A percentile compares a stretch with the other conserved stretches of the same genome.
Evolutionary conservation across 2,329 filamentous ascomycete species (phyloP).

Genomic region (Camillea tinctor): DNA sequence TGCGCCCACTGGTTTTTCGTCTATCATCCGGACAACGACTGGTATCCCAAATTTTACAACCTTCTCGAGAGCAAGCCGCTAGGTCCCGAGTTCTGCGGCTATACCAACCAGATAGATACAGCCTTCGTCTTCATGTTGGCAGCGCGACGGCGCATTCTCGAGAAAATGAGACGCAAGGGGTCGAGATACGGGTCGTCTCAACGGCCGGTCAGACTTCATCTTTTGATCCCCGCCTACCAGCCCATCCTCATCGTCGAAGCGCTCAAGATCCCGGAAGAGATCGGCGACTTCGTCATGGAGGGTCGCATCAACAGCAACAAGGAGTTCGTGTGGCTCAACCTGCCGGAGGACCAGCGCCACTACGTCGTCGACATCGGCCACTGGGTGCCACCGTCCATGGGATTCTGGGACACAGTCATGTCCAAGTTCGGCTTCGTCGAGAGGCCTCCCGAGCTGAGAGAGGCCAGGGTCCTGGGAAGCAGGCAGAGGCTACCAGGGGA

Average conservation of each 20-base stretch:
- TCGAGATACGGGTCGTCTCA: conserved; percentile 21
- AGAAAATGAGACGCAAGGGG: conserved; percentile 23
- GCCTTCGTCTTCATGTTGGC: conserved; percentile 41
- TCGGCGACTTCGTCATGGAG: conserved; percentile 39
- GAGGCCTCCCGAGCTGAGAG: conserved; percentile 14
- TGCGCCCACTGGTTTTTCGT: conserved; percentile 39
- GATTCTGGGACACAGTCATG: conserved; percentile 27
- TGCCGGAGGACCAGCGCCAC: conserved; percentile 35
- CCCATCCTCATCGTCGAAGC: conserved; percentile 38
- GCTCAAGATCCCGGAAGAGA: conserved; percentile 35
- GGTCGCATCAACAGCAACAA: conserved; percentile 39
- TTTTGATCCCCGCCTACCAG: conserved; percentile 40
- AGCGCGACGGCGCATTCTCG: conserved; percentile 23
- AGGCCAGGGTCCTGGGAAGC: conserved; percentile 28
- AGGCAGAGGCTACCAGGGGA: conserved; percentile 8
- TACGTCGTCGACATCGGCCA: conserved; percentile 34
- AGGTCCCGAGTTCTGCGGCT: conserved; percentile 37
- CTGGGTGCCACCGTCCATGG: conserved; percentile 30
- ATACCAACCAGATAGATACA: conserved; percentile 41
- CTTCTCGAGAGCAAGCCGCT: conserved; percentile 35
- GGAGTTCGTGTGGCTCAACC: conserved; percentile 38
- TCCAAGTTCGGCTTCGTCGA: conserved; percentile 25
- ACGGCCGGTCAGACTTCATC: conserved; percentile 33
- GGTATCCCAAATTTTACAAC: conserved; percentile 41
- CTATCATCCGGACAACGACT: conserved; percentile 42